phyloP scores from a whole-genome alignment of 768 basidiomycete species.

The Suillus fuscotomentosus region DNA sequence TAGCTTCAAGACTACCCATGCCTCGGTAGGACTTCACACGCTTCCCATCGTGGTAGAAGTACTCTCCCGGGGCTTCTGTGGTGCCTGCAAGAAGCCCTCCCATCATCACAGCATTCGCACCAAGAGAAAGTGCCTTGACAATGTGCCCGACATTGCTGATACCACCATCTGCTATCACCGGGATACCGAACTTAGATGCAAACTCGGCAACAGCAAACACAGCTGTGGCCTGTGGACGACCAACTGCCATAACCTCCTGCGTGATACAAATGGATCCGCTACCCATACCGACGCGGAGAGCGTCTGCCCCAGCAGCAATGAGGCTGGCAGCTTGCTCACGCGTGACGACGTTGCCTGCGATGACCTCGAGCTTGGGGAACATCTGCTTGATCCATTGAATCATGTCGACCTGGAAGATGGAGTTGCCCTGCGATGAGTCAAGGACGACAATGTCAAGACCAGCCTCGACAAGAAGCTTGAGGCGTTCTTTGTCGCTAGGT shows the following conservation, averaged over 20 bases:
- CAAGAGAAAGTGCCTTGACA: slow-evolving; percentile 92
- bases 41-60: slow-evolving; percentile 99
- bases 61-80: slow-evolving; percentile 96
- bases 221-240: slow-evolving; percentile 96
- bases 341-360: slow-evolving; percentile 97
- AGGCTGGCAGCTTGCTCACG: slow-evolving; percentile 94
- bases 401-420: slow-evolving; percentile 92
- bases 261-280: slow-evolving; percentile 99
- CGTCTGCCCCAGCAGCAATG: slow-evolving; percentile 94
- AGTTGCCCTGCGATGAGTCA: slow-evolving; percentile 98
- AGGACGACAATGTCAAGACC: slow-evolving; percentile 94
- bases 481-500: slow-evolving; percentile 80
- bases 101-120: slow-evolving; percentile 99
- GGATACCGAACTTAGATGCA: slow-evolving; percentile 88
- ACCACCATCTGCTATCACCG: slow-evolving; percentile 96
- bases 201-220: slow-evolving; percentile 97
- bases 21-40: slow-evolving; percentile 98
- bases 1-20: slow-evolving; percentile 95
- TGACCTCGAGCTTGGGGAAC: slow-evolving; percentile 85
- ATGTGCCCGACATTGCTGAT: slow-evolving; percentile 95
- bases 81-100: slow-evolving; percentile 94
- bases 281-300: slow-evolving; percentile 96
- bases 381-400: slow-evolving; percentile 88
- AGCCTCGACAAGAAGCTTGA: slow-evolving; percentile 84
- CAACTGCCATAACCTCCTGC: slow-evolving; percentile 99